These are phyloP conservation scores for Podila horticola DNA, from an alignment of 192 early-diverging fungal species.

Conservation along the genomic window DNA sequence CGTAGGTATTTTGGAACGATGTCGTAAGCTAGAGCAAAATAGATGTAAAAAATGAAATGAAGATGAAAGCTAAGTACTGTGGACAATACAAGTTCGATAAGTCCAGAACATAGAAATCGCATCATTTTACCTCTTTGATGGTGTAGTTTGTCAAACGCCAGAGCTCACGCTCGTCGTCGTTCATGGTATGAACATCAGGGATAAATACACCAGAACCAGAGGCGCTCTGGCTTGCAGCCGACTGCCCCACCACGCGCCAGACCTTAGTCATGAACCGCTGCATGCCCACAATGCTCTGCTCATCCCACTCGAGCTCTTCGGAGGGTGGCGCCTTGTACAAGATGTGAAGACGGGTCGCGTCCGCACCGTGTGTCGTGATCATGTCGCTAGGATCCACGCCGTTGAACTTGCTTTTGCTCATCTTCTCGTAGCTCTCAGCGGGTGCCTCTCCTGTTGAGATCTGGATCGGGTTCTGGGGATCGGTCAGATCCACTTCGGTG, in stretches of 20 bases:
- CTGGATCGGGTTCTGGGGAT: conserved; percentile 62
- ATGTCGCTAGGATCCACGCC: conserved; percentile 87
- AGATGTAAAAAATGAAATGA: conserved; percentile 4
- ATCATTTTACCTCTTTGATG: conserved; percentile 67
- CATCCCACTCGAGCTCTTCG: conserved; percentile 94
- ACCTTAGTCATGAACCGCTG: conserved; percentile 82
- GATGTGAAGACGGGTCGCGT: conserved; percentile 86
- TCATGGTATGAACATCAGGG: conserved; percentile 33
- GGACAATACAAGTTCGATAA: neutral
- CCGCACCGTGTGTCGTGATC: conserved; percentile 75
- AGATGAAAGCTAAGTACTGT: neutral
- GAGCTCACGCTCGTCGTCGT: conserved; percentile 59
- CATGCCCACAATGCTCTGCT: conserved; percentile 91
- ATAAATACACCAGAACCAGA: neutral
- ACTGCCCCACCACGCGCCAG: conserved; percentile 62
- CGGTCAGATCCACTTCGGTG: conserved; percentile 72
- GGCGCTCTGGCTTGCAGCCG: conserved; percentile 1
- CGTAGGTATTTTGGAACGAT: conserved; percentile 51
- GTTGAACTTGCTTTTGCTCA: conserved; percentile 98
- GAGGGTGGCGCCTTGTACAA: conserved; percentile 90
- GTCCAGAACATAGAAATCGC: neutral
- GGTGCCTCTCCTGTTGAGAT: conserved; percentile 69
- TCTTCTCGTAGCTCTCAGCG: conserved; percentile 84
- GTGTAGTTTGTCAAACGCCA: conserved; percentile 62
- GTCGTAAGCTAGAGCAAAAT: conserved; percentile 41